phyloP scores from a whole-genome alignment of 306 rosid genomes.

The Heteromeles arbutifolia region DNA sequence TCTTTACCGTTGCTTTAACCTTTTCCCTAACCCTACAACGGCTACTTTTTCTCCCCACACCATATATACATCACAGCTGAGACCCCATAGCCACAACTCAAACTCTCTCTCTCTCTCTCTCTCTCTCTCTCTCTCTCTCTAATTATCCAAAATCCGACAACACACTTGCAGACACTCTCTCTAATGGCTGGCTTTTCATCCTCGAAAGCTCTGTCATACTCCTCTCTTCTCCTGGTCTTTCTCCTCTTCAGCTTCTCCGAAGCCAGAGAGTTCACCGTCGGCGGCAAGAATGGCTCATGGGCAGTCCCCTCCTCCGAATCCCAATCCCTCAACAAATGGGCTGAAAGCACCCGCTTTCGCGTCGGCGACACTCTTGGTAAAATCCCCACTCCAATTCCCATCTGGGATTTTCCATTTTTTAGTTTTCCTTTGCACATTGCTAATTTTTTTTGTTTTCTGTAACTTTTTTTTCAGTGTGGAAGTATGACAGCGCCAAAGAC shows the following conservation, averaged over 20 bases:
- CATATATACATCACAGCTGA: conserved; percentile 26
- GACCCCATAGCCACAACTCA: not conserved
- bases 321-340: conserved; percentile 76
- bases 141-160: not conserved
- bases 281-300: conserved; percentile 70
- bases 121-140: not conserved
- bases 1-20: not conserved
- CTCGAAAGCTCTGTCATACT: conserved; percentile 21
- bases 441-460: not conserved
- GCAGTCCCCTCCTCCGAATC: conserved; percentile 66
- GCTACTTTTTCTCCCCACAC: conserved; percentile 40
- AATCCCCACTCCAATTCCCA: not conserved
- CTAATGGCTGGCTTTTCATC: conserved; percentile 39
- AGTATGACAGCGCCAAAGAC: conserved; percentile 65
- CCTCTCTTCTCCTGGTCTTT: conserved; percentile 25
- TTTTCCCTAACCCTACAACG: conserved; percentile 43
- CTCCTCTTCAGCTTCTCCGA: conserved; percentile 46
- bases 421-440: not conserved
- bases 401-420: not conserved
- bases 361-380: conserved; percentile 66
- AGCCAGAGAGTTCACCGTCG: conserved; percentile 61
- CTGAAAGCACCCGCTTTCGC: conserved; percentile 52
- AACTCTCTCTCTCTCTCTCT: not conserved
- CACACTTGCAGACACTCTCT: not conserved
- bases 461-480: conserved; percentile 46